A percentile compares a stretch with the other conserved stretches of the same genome.
Conservation (phyloP, 805 yeast species). For the Pachysolen tannophilus region DNA sequence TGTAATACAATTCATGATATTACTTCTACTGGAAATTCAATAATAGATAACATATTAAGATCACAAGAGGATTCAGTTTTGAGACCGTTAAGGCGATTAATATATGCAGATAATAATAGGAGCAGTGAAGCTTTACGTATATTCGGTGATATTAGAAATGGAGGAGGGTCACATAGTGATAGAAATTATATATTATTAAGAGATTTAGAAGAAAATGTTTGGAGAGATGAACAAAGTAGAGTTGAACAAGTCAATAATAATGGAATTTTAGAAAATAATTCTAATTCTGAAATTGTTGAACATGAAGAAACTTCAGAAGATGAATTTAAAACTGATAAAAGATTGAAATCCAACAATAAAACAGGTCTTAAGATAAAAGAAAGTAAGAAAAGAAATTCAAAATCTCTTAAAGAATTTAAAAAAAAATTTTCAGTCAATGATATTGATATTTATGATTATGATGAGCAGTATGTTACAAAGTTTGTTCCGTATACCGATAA, state of each 20-base stretch:
- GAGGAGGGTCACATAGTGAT: background rate
- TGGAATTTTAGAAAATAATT: no score
- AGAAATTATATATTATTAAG: background rate
- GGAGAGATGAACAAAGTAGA: background rate
- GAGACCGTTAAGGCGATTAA: background rate
- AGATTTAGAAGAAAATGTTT: slow-evolving; percentile 5
- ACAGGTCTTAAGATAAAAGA: background rate
- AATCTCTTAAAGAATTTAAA: background rate
- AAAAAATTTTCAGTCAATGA: no score
- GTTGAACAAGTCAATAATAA: no score
- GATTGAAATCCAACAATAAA: slow-evolving; percentile 3
- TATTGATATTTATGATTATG: slow-evolving; percentile 4
- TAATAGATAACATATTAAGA: slow-evolving; percentile 5
- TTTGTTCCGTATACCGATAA: background rate
- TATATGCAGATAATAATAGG: background rate
- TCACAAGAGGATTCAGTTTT: slow-evolving; percentile 1
- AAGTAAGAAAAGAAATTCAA: background rate
- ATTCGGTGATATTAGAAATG: background rate
- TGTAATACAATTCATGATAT: slow-evolving; percentile 1
- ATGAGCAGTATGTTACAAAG: slow-evolving; percentile 3
- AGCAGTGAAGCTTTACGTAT: background rate
- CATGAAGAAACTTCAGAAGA: no score
- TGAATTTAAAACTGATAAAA: slow-evolving; percentile 3
- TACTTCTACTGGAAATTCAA: slow-evolving; percentile 4
- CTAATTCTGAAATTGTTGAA: no score